Percentiles rank a stretch among this genome's conserved stretches.
Evolutionary conservation across 495 filamentous ascomycete genomes (phyloP).

Genomic region (Monascus purpureus): DNA sequence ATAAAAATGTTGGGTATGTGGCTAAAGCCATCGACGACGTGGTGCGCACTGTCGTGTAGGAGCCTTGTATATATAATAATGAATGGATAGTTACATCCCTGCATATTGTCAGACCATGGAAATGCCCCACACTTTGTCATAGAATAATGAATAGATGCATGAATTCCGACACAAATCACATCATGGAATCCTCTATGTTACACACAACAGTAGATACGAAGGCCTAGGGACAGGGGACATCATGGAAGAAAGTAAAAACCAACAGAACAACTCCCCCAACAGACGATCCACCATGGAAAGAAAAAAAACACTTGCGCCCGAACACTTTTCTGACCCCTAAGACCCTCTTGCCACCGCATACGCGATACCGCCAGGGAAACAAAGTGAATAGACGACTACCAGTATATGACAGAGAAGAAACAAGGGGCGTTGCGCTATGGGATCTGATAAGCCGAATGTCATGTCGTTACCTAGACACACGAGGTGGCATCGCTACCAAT

Average conservation of each 20-base stretch:
- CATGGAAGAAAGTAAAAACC: background rate
- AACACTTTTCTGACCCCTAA: conserved; percentile 14
- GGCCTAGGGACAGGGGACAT: background rate
- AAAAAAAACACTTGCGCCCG: conserved; percentile 11
- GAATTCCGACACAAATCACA: too few relatives aligned
- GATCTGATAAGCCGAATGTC: conserved; percentile 12
- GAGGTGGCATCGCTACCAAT: conserved; percentile 26
- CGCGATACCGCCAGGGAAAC: too few relatives aligned
- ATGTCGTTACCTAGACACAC: conserved; percentile 26
- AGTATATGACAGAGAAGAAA: background rate
- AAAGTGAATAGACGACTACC: too few relatives aligned
- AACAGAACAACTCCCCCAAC: background rate
- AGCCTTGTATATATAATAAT: too few relatives aligned
- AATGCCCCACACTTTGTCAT: too few relatives aligned
- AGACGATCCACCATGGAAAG: background rate
- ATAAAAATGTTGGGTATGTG: conserved; percentile 14
- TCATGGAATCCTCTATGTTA: conserved; percentile 1
- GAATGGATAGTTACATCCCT: too few relatives aligned
- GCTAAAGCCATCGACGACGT: conserved; percentile 9
- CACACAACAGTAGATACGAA: background rate
- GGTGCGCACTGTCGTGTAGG: conserved; percentile 4
- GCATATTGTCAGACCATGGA: too few relatives aligned
- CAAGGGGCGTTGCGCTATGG: conserved; percentile 1
- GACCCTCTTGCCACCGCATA: too few relatives aligned
- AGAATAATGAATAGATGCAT: too few relatives aligned